Percentiles rank a stretch among this genome's conserved stretches.
Evolutionary conservation across 768 basidiomycete genomes (phyloP).

Genomic region (Harrya chromipes): DNA sequence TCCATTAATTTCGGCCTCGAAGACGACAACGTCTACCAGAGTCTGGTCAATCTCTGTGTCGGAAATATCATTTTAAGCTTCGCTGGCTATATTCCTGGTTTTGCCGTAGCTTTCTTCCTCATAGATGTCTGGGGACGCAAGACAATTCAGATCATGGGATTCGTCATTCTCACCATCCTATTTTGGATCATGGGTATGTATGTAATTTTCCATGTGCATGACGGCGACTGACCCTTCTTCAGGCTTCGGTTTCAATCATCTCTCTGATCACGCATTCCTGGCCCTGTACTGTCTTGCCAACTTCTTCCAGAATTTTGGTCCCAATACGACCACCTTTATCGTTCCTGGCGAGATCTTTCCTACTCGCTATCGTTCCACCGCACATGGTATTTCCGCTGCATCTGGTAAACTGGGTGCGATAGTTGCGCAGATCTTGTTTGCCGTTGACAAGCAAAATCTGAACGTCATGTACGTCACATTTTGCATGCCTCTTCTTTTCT

Average conservation of each 20-base stretch:
- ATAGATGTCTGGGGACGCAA: constrained; percentile 80
- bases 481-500: neutral
- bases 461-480: too few relatives aligned
- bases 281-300: constrained; percentile 77
- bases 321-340: constrained; percentile 62
- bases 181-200: constrained; percentile 63
- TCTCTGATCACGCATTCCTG: constrained; percentile 48
- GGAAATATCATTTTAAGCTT: constrained; percentile 70
- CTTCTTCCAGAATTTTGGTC: constrained; percentile 56
- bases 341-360: constrained; percentile 81
- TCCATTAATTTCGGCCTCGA: too few relatives aligned
- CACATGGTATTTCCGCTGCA: constrained; percentile 79
- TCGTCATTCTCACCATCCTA: constrained; percentile 57
- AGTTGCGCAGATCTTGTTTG: constrained; percentile 53
- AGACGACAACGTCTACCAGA: constrained; percentile 40
- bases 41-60: constrained; percentile 55
- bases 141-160: constrained; percentile 78
- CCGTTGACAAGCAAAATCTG: neutral
- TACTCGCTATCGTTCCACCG: constrained; percentile 80
- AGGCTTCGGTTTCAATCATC: constrained; percentile 56
- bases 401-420: constrained; percentile 80
- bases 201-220: neutral
- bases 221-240: neutral
- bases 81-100: constrained; percentile 77
- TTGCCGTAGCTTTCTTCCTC: constrained; percentile 47